Evolutionary conservation across 2,329 filamentous ascomycete genomes (phyloP).

Genomic region (Drechslerella dactyloides): DNA sequence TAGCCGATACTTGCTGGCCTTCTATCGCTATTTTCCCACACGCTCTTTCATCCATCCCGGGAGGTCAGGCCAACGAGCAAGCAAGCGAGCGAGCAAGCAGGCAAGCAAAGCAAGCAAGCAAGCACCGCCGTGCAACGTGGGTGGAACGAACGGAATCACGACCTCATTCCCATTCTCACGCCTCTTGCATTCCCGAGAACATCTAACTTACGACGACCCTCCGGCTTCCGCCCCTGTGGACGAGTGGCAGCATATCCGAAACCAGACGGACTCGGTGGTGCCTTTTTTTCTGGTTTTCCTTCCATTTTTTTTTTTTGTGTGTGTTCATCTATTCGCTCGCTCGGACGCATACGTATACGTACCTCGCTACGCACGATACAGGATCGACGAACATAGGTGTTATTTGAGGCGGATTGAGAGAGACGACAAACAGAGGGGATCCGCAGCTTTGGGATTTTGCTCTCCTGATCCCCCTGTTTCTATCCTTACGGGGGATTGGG

Average conservation of each 20-base stretch:
- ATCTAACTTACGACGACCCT: slow-evolving; percentile 13
- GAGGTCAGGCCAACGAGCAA: slow-evolving; percentile 13
- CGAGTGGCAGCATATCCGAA: neutral
- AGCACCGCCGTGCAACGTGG: slow-evolving; percentile 2
- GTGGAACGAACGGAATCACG: slow-evolving; percentile 21
- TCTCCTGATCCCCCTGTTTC: neutral
- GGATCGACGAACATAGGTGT: neutral
- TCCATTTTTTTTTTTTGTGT: neutral
- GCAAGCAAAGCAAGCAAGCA: no score
- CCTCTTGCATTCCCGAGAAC: slow-evolving; percentile 31
- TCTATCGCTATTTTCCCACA: slow-evolving; percentile 40
- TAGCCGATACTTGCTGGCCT: slow-evolving; percentile 50
- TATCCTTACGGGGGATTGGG: slow-evolving; percentile 10
- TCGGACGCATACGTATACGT: neutral
- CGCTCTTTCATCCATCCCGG: slow-evolving; percentile 11
- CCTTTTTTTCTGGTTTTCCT: neutral
- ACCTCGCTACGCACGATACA: neutral
- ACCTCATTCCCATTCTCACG: slow-evolving; percentile 37
- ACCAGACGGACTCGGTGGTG: neutral
- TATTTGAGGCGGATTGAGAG: slow-evolving; percentile 1
- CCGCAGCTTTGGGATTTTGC: neutral
- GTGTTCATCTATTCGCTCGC: slow-evolving; percentile 3
- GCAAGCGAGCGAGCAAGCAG: no score
- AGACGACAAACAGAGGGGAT: neutral
- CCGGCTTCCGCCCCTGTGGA: neutral